Evolutionary conservation across 495 filamentous ascomycete genomes (phyloP).

Genomic region (Articulospora tetracladia): DNA sequence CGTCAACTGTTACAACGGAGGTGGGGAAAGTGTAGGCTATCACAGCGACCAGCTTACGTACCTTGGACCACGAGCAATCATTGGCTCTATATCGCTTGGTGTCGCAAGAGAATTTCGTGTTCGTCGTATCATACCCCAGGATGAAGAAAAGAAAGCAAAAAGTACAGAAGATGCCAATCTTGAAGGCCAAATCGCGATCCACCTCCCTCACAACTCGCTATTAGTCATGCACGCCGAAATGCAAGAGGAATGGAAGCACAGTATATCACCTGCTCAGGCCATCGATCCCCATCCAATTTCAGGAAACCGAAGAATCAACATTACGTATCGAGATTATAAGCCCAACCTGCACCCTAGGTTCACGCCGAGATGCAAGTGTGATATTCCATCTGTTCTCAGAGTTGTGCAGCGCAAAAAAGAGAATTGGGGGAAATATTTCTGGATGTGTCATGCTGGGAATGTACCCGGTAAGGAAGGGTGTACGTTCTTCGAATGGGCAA

Average conservation of each 20-base stretch:
- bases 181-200: constrained; percentile 84
- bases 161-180: constrained; percentile 40
- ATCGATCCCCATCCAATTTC: constrained; percentile 81
- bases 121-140: constrained; percentile 61
- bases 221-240: constrained; percentile 93
- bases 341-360: constrained; percentile 66
- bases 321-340: constrained; percentile 90
- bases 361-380: constrained; percentile 63
- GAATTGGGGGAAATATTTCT: constrained; percentile 80
- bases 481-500: constrained; percentile 82
- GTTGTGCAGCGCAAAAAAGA: constrained; percentile 74
- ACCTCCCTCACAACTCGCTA: constrained; percentile 90
- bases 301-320: constrained; percentile 77
- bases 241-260: constrained; percentile 80
- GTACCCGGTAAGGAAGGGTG: constrained; percentile 74
- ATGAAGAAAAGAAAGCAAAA: constrained; percentile 28
- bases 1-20: constrained; percentile 88
- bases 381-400: constrained; percentile 65
- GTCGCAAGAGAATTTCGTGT: constrained; percentile 90
- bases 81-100: constrained; percentile 85
- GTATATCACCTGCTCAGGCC: constrained; percentile 65
- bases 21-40: constrained; percentile 77
- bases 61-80: constrained; percentile 80
- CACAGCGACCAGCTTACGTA: constrained; percentile 93
- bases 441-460: constrained; percentile 84